A percentile compares a stretch with the other conserved stretches of the same genome.
Evolutionary conservation across 2,329 filamentous ascomycete species (phyloP).

Genomic region (Penicillium sp.): DNA sequence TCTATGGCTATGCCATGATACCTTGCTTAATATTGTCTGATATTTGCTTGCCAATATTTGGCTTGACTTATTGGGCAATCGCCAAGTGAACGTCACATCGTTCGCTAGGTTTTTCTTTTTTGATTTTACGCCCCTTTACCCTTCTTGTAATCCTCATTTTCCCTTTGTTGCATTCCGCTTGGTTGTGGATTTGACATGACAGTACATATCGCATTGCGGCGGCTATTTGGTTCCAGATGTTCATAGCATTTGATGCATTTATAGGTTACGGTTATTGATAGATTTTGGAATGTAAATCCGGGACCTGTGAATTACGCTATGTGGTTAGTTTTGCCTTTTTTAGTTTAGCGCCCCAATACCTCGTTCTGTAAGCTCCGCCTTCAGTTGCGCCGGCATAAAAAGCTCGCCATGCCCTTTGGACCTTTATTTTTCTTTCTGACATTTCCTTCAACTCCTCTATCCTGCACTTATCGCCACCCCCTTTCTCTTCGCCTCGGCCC

Average conservation of each 20-base stretch:
- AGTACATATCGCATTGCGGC: conserved; percentile 23
- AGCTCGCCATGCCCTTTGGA: too few species aligned
- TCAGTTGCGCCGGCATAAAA: too few species aligned
- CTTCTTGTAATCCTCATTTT: conserved; percentile 20
- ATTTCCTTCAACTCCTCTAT: too few species aligned
- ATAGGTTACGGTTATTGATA: conserved; percentile 5
- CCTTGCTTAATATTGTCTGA: conserved; percentile 4
- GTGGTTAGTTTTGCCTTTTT: too few species aligned
- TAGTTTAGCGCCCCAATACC: too few species aligned
- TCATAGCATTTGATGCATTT: conserved; percentile 26
- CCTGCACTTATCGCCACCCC: too few species aligned
- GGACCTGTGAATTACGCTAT: too few species aligned
- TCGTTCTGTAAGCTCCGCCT: too few species aligned
- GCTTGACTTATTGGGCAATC: background rate
- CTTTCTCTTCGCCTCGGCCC: too few species aligned
- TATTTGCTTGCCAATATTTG: background rate
- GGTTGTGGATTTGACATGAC: conserved; percentile 10
- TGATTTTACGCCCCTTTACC: conserved; percentile 12
- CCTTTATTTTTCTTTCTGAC: too few species aligned
- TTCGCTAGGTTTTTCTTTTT: conserved; percentile 31
- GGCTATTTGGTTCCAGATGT: conserved; percentile 22
- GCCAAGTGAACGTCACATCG: background rate
- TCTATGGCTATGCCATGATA: conserved; percentile 7
- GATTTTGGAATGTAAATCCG: too few species aligned
- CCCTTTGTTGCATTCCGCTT: background rate